Percentiles rank a stretch among this genome's conserved stretches.
phyloP scores from a whole-genome alignment of 2,329 filamentous ascomycete species.

The Sclerotinia trifoliorum region DNA sequence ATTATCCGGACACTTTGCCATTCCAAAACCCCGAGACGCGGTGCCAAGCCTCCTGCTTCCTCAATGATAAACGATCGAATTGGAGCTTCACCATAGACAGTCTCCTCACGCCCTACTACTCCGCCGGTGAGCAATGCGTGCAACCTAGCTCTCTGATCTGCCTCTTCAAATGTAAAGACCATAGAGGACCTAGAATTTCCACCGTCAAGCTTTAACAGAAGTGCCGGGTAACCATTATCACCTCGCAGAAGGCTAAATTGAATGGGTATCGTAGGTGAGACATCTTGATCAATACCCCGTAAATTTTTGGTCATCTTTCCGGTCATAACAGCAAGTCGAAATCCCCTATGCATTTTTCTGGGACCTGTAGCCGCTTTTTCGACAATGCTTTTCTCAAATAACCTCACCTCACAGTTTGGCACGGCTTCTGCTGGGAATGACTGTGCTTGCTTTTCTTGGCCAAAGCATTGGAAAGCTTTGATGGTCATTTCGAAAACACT shows the following conservation, averaged over 20 bases:
- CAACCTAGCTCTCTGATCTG: slow-evolving; percentile 67
- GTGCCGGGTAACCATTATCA: slow-evolving; percentile 64
- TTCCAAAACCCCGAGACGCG: slow-evolving; percentile 42
- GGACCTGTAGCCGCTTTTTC: slow-evolving; percentile 71
- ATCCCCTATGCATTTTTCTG: slow-evolving; percentile 74
- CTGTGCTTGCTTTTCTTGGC: slow-evolving; percentile 65
- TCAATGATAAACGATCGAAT: slow-evolving; percentile 64
- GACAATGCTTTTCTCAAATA: slow-evolving; percentile 71
- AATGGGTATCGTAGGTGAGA: slow-evolving; percentile 64
- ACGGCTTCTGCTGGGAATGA: slow-evolving; percentile 75
- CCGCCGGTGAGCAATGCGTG: slow-evolving; percentile 74
- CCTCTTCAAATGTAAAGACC: slow-evolving; percentile 73
- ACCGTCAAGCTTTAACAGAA: slow-evolving; percentile 62
- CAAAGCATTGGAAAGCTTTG: slow-evolving; percentile 77
- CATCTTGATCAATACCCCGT: slow-evolving; percentile 70
- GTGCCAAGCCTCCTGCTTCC: slow-evolving; percentile 44
- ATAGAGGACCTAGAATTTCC: slow-evolving; percentile 55
- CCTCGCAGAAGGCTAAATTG: slow-evolving; percentile 75
- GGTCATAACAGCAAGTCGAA: slow-evolving; percentile 74
- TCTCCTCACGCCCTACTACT: slow-evolving; percentile 64
- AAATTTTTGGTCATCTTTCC: slow-evolving; percentile 74
- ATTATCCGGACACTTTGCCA: slow-evolving; percentile 72
- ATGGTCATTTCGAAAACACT: slow-evolving; percentile 68
- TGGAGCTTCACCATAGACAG: slow-evolving; percentile 66
- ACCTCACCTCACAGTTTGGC: slow-evolving; percentile 65